Conservation (phyloP, 179 eudicot species). For the Beta lomatogona region DNA sequence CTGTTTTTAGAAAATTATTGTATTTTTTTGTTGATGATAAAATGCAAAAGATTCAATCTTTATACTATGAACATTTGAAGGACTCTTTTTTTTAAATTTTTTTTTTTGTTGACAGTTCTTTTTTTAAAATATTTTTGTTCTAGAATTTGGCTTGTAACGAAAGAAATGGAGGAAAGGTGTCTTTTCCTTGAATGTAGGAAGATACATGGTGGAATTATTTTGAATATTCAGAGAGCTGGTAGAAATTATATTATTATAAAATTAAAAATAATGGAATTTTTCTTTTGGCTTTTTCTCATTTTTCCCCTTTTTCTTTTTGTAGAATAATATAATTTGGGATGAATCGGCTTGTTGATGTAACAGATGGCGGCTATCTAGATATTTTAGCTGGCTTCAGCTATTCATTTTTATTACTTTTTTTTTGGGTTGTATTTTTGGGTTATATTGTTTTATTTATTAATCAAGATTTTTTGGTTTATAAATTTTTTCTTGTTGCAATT, state of each 20-base stretch:
- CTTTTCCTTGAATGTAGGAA: slow-evolving; percentile 27
- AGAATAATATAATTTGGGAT: neutral
- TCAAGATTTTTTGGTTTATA: neutral
- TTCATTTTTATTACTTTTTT: neutral
- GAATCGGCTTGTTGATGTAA: neutral
- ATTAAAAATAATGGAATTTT: neutral
- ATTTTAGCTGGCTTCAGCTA: slow-evolving; percentile 20
- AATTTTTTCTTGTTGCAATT: neutral
- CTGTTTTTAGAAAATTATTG: neutral
- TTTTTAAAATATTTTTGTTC: neutral
- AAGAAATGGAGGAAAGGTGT: slow-evolving; percentile 11
- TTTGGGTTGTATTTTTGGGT: neutral
- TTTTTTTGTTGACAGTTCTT: no score
- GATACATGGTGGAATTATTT: neutral
- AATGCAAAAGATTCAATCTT: neutral
- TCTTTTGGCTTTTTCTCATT: neutral
- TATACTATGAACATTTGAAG: no score
- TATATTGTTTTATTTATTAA: no score
- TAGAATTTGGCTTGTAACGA: slow-evolving; percentile 7
- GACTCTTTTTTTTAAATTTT: no score
- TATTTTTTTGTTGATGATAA: neutral
- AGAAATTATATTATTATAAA: neutral
- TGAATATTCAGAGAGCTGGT: neutral
- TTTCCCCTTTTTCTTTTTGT: neutral
- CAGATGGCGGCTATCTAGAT: slow-evolving; percentile 17